Evolutionary conservation across 2,329 filamentous ascomycete genomes (phyloP).

Genomic region (Colletotrichum neosansevieriae): DNA sequence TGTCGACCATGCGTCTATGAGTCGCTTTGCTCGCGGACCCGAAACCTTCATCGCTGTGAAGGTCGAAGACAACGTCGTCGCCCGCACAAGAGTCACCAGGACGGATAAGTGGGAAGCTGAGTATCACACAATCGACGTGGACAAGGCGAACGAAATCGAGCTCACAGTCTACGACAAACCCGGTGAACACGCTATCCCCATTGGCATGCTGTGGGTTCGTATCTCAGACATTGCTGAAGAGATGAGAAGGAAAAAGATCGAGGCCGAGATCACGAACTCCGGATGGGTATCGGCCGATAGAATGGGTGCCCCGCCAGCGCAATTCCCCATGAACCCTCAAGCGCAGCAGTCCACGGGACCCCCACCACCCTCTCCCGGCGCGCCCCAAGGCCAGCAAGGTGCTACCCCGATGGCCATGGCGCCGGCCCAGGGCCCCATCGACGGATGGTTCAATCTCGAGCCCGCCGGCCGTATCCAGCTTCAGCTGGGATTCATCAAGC

Average conservation of each 20-base stretch:
- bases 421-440: slow-evolving; percentile 74
- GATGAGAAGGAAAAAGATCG: slow-evolving; percentile 96
- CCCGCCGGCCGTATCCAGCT: slow-evolving; percentile 93
- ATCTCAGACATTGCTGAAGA: slow-evolving; percentile 98
- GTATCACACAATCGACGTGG: slow-evolving; percentile 90
- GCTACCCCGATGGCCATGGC: slow-evolving; percentile 51
- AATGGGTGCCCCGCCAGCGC: slow-evolving; percentile 76
- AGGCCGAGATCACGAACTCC: slow-evolving; percentile 92
- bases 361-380: slow-evolving; percentile 58
- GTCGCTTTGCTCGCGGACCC: slow-evolving; percentile 87
- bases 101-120: slow-evolving; percentile 94
- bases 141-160: slow-evolving; percentile 99
- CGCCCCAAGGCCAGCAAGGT: slow-evolving; percentile 48
- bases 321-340: slow-evolving; percentile 69
- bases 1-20: slow-evolving; percentile 90
- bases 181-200: slow-evolving; percentile 88
- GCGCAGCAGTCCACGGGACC: slow-evolving; percentile 56
- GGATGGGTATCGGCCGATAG: slow-evolving; percentile 98
- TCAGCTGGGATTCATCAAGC: slow-evolving; percentile 91
- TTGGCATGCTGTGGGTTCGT: slow-evolving; percentile 94
- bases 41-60: slow-evolving; percentile 98
- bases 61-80: slow-evolving; percentile 93
- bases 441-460: slow-evolving; percentile 97
- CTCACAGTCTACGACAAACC: slow-evolving; percentile 98
- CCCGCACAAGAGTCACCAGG: slow-evolving; percentile 85